A percentile compares a stretch with the other conserved stretches of the same genome.
These are phyloP conservation scores for Blastobotrys indianensis DNA, from an alignment of 1,139 yeast species.

Conservation along the genomic window DNA sequence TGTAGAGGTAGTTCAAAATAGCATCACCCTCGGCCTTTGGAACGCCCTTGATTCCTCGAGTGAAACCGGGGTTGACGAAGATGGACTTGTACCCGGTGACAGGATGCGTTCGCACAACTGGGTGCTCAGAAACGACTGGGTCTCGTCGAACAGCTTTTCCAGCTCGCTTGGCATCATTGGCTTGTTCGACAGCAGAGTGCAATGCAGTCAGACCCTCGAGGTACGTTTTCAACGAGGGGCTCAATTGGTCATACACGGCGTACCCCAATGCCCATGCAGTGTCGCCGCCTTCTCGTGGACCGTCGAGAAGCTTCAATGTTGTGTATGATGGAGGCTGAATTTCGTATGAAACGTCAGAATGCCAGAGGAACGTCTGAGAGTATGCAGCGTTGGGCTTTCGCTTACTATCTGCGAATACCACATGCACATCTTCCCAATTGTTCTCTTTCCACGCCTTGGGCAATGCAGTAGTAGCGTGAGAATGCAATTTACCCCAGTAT, in stretches of 20 bases:
- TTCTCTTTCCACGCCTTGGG: slow-evolving; percentile 41
- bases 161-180: slow-evolving; percentile 44
- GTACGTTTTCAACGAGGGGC: slow-evolving; percentile 53
- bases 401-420: slow-evolving; percentile 40
- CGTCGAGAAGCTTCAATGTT: slow-evolving; percentile 53
- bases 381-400: slow-evolving; percentile 27
- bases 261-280: slow-evolving; percentile 61
- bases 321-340: slow-evolving; percentile 66
- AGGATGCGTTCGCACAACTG: slow-evolving; percentile 63
- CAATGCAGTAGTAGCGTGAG: slow-evolving; percentile 69
- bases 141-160: slow-evolving; percentile 63
- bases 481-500: slow-evolving; percentile 63
- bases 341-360: slow-evolving; percentile 67
- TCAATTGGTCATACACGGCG: slow-evolving; percentile 63
- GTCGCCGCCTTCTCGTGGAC: slow-evolving; percentile 67
- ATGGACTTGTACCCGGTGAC: slow-evolving; percentile 57
- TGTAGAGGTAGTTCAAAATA: slow-evolving; percentile 47
- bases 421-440: slow-evolving; percentile 53
- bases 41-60: slow-evolving; percentile 56
- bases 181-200: slow-evolving; percentile 69
- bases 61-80: slow-evolving; percentile 56
- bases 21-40: slow-evolving; percentile 59
- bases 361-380: slow-evolving; percentile 42
- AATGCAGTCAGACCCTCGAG: slow-evolving; percentile 54
- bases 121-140: slow-evolving; percentile 56